These are phyloP conservation scores for Aspergillus puulaauensis DNA, from an alignment of 2,329 filamentous ascomycete genomes.

Conservation along the genomic window DNA sequence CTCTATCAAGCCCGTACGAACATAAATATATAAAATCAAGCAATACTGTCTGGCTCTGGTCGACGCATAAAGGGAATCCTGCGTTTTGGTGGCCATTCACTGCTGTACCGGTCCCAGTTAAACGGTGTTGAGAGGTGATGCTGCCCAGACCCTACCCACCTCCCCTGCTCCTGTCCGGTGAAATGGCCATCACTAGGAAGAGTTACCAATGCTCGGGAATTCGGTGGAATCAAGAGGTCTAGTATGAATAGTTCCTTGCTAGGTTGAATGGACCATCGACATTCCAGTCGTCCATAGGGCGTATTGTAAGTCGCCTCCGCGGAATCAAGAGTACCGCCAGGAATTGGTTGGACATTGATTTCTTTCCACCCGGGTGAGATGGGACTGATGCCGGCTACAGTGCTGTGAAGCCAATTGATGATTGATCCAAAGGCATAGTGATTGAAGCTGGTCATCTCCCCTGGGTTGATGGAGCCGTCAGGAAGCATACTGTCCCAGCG, in stretches of 20 bases:
- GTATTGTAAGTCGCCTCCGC: conserved; percentile 31
- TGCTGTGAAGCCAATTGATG: conserved; percentile 39
- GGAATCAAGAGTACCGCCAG: conserved; percentile 29
- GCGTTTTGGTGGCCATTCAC: conserved; percentile 22
- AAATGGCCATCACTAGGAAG: conserved; percentile 9
- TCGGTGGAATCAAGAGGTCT: conserved; percentile 21
- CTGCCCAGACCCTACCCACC: conserved; percentile 18
- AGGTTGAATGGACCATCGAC: conserved; percentile 16
- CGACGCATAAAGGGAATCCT: conserved; percentile 11
- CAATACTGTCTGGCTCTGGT: conserved; percentile 11
- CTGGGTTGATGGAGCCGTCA: conserved; percentile 40
- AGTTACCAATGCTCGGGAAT: conserved; percentile 18
- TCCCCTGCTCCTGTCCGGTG: not conserved
- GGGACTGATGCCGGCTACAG: conserved; percentile 24
- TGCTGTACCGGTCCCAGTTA: conserved; percentile 7
- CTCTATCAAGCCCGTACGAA: not conserved
- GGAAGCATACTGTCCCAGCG: conserved; percentile 44
- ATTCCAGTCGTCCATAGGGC: conserved; percentile 30
- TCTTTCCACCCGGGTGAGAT: conserved; percentile 33
- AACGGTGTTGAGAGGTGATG: conserved; percentile 10
- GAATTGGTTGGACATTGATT: conserved; percentile 28
- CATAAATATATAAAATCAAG: not conserved
- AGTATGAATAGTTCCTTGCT: conserved; percentile 9
- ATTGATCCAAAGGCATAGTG: conserved; percentile 45
- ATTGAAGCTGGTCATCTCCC: conserved; percentile 46